A percentile compares a stretch with the other conserved stretches of the same genome.
Conservation (phyloP, 2,329 filamentous ascomycete genomes). For the Clarireedia homoeocarpa region DNA sequence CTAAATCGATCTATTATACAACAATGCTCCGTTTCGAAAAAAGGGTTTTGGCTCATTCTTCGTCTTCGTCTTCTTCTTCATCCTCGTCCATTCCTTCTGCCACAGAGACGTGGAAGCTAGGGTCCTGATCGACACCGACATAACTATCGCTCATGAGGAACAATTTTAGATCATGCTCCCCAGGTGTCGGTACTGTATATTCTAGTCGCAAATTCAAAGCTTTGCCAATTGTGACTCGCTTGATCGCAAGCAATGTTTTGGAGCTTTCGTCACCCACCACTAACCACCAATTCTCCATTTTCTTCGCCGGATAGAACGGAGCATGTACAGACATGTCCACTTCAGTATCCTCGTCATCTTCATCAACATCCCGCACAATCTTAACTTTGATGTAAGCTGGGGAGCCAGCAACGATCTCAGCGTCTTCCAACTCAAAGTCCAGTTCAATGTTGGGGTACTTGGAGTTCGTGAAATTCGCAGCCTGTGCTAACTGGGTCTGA, state of each 20-base stretch:
- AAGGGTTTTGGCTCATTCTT: conserved; percentile 18
- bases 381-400: conserved; percentile 77
- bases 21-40: conserved; percentile 16
- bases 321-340: conserved; percentile 83
- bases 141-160: conserved; percentile 98
- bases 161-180: conserved; percentile 80
- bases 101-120: conserved; percentile 75
- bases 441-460: conserved; percentile 95
- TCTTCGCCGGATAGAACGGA: conserved; percentile 85
- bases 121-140: conserved; percentile 92
- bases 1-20: conserved; percentile 29
- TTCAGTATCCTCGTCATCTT: conserved; percentile 59
- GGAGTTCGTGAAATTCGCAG: conserved; percentile 91
- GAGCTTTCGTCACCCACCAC: conserved; percentile 89
- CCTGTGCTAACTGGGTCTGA: conserved; percentile 75
- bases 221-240: conserved; percentile 79
- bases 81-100: conserved; percentile 95
- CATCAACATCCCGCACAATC: conserved; percentile 72
- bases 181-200: conserved; percentile 77
- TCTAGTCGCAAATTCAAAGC: conserved; percentile 75
- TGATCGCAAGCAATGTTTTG: conserved; percentile 84
- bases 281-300: conserved; percentile 98
- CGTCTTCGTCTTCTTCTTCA: conserved; percentile 56
- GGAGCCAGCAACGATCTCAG: conserved; percentile 70
- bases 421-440: conserved; percentile 77